Base-by-base conservation (phyloP, 345 rosid species). In the Odontarrhena argentea region DNA sequence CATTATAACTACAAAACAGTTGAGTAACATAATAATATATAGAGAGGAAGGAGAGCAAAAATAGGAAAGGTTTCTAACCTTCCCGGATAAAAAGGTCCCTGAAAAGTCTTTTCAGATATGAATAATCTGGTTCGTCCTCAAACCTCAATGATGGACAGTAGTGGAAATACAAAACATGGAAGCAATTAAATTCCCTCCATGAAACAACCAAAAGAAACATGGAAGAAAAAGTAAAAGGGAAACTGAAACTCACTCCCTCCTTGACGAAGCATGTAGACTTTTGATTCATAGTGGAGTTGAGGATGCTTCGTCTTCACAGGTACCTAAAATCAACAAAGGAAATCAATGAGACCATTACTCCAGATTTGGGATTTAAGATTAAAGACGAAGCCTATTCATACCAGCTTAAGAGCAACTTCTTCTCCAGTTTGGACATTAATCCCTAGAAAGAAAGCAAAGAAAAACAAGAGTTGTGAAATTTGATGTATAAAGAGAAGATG, bases 71-170 rank as follows among this genome's bases (percentile, higher is more conserved):
- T 30, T n/a, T 43, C 74, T 58, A 74, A 93, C 98, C 87, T 86
- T 90, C 97, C 41, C 94, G 83, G 72, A 90, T 88, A 68, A 93
- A 93, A 59, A 93, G 85, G 54, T 93, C 97, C 14, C 94, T 81
- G 77, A 90, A 93, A 25, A 93, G 90, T 80, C 96, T 88, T 78
- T 90, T 88, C 81, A 93, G 68, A 78, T 90, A 93, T 43, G 98
- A 83, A 80, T 86, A 90, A 74, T 93, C 98, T n/a, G 98, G 97
- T 78, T 88, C 88, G 74, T 88, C 96, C 73, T 93, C 98, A 77
- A 93, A 93, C 62, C 90, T 85, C 80, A 93, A 76, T n/a, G 98
- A 83, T 13, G 97, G 96, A 47, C 97, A 90, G 68, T 90, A 93
- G 65, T 93, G 96, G 73, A 93, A 93, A 77, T 87, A 93, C 6